phyloP scores from a whole-genome alignment of 1,139 yeast genomes.

The Geotrichum siamense region DNA sequence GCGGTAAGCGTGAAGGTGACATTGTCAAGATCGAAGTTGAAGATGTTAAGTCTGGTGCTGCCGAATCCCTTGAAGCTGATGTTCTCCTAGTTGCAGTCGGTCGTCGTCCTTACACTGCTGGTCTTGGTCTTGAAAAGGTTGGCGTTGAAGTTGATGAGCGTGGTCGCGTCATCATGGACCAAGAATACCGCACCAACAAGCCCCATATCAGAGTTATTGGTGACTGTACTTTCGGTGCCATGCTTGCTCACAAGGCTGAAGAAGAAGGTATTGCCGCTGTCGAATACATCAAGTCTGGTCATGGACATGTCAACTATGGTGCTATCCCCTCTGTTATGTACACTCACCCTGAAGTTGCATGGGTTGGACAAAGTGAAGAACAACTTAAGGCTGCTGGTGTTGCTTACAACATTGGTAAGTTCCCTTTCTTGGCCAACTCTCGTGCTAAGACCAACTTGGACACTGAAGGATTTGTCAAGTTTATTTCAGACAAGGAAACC shows the following conservation, averaged over 20 bases:
- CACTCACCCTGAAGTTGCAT: slow-evolving; percentile 98
- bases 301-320: slow-evolving; percentile 97
- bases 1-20: slow-evolving; percentile 85
- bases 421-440: slow-evolving; percentile 98
- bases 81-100: slow-evolving; percentile 95
- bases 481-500: slow-evolving; percentile 93
- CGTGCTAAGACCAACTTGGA: slow-evolving; percentile 98
- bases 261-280: slow-evolving; percentile 99
- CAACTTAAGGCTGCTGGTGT: slow-evolving; percentile 92
- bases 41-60: slow-evolving; percentile 78
- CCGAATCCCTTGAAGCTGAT: slow-evolving; percentile 77
- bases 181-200: slow-evolving; percentile 84
- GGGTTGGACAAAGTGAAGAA: slow-evolving; percentile 97
- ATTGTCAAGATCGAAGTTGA: slow-evolving; percentile 88
- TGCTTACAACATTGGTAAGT: slow-evolving; percentile 89
- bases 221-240: slow-evolving; percentile 96
- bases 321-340: slow-evolving; percentile 98
- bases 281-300: slow-evolving; percentile 86
- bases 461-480: slow-evolving; percentile 95
- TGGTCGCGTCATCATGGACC: slow-evolving; percentile 91
- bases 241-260: slow-evolving; percentile 99
- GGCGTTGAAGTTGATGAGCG: slow-evolving; percentile 86
- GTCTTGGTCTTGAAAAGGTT: slow-evolving; percentile 78
- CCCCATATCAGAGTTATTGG: slow-evolving; percentile 96
- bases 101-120: slow-evolving; percentile 94